phyloP scores from a whole-genome alignment of 2,329 filamentous ascomycete species.

The Aciculosporium take region DNA sequence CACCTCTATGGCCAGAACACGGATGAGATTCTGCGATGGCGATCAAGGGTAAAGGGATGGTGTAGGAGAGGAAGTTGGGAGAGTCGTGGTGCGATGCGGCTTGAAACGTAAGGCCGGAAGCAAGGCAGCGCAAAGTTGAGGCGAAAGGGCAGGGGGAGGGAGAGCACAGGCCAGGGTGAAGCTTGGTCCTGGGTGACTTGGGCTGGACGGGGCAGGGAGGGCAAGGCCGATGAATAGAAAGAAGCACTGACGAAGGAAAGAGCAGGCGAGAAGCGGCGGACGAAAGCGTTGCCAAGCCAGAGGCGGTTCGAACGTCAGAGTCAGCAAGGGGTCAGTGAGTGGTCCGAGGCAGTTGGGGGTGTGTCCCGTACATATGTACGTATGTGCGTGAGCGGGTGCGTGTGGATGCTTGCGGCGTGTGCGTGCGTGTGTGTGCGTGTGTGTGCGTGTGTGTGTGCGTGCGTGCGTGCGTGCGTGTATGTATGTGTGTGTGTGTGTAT shows the following conservation, averaged over 20 bases:
- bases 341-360: neutral
- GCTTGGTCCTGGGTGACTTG: neutral
- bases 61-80: constrained; percentile 9
- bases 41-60: constrained; percentile 6
- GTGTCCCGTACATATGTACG: too few species aligned
- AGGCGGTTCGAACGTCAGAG: neutral
- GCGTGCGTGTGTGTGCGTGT: neutral
- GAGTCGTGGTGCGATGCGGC: constrained; percentile 4
- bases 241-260: constrained; percentile 10
- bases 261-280: constrained; percentile 11
- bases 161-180: neutral
- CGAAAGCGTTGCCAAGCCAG: neutral
- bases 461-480: neutral
- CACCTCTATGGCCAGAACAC: too few species aligned
- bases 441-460: too few species aligned
- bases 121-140: constrained; percentile 2
- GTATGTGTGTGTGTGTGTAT: neutral
- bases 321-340: neutral
- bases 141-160: constrained; percentile 1
- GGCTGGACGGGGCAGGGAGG: constrained; percentile 4
- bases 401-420: neutral
- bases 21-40: too few species aligned
- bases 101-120: constrained; percentile 5
- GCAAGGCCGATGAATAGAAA: constrained; percentile 8
- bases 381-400: too few species aligned